phyloP scores from a whole-genome alignment of 805 yeast genomes.

The Hanseniaspora valbyensis region DNA sequence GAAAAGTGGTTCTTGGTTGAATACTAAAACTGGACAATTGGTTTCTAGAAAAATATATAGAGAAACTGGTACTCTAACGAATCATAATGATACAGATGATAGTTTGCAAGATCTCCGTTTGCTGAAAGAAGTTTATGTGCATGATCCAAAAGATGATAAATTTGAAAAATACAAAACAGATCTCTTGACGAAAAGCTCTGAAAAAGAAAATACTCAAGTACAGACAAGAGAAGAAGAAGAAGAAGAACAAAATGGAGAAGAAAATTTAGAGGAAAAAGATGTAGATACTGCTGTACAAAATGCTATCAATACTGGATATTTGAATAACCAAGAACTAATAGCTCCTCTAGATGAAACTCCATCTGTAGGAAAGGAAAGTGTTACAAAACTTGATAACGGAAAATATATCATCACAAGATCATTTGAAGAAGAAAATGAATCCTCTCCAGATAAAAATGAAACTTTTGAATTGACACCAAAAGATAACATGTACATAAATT shows the following conservation, averaged over 20 bases:
- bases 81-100: background rate
- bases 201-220: too few species aligned
- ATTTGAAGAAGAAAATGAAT: background rate
- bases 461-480: background rate
- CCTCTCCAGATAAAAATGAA: background rate
- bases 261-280: too few species aligned
- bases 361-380: too few species aligned
- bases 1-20: slow-evolving; percentile 5
- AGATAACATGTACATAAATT: background rate
- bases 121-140: background rate
- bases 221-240: too few species aligned
- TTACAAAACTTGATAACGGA: too few species aligned
- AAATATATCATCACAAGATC: background rate
- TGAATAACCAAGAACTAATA: too few species aligned
- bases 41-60: background rate
- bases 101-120: background rate
- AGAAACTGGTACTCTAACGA: background rate
- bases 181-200: too few species aligned
- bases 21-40: background rate
- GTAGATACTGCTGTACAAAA: too few species aligned
- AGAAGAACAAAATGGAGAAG: too few species aligned
- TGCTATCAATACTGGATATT: too few species aligned
- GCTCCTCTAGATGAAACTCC: too few species aligned
- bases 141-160: background rate
- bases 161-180: background rate